These are phyloP conservation scores for Lepiota subincarnata DNA, from an alignment of 768 basidiomycete genomes.

Conservation along the genomic window DNA sequence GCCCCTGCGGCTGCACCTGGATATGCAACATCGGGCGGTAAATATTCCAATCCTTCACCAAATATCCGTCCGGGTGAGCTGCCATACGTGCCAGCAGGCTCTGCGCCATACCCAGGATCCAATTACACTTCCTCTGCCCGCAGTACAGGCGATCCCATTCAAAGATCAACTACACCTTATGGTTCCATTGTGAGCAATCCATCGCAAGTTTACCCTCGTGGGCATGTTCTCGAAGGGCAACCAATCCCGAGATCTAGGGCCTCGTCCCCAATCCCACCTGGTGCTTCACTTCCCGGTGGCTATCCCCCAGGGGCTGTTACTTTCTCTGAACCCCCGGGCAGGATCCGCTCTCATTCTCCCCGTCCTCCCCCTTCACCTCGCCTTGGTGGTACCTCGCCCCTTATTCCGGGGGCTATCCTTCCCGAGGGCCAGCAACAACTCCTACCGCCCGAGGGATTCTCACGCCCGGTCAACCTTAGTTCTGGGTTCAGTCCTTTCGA, in stretches of 20 bases:
- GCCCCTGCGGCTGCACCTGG: conserved; percentile 24
- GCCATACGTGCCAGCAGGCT: conserved; percentile 26
- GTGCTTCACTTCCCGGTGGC: conserved; percentile 28
- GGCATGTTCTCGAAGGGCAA: conserved; percentile 55
- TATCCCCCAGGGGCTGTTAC: conserved; percentile 14
- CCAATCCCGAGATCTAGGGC: conserved; percentile 42
- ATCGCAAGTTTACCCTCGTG: conserved; percentile 46
- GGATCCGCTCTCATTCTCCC: conserved; percentile 17
- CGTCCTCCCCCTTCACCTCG: conserved; percentile 14
- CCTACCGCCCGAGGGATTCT: conserved; percentile 68
- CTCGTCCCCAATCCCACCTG: conserved; percentile 40
- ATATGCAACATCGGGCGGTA: conserved; percentile 5
- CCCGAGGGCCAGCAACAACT: conserved; percentile 40
- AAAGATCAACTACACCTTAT: conserved; percentile 42
- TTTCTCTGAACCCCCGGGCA: conserved; percentile 18
- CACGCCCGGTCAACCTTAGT: conserved; percentile 63
- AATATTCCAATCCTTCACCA: conserved; percentile 38
- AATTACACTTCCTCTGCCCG: conserved; percentile 29
- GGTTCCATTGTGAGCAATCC: conserved; percentile 21
- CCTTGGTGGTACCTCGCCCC: conserved; percentile 28
- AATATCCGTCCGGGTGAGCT: conserved; percentile 45
- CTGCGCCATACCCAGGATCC: conserved; percentile 29
- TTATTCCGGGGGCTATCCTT: conserved; percentile 25
- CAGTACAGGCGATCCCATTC: conserved; percentile 28
- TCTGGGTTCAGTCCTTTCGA: conserved; percentile 69